These are phyloP conservation scores for Geoglossum cookeanum DNA, from an alignment of 2,329 filamentous ascomycete genomes.

Conservation along the genomic window DNA sequence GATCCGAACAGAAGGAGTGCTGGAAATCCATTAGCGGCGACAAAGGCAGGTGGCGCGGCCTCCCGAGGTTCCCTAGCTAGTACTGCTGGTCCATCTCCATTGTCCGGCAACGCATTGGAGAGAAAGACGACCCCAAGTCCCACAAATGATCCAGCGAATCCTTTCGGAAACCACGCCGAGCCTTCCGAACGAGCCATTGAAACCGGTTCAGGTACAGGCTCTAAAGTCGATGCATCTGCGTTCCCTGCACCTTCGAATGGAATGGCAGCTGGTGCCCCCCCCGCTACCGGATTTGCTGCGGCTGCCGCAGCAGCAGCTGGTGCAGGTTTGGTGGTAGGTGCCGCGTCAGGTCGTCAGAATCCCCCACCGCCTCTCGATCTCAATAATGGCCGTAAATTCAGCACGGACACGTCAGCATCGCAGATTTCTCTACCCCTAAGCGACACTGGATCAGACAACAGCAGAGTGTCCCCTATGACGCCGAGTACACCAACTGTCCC, in stretches of 20 bases:
- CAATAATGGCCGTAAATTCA: background rate
- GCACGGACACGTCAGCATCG: constrained; percentile 5
- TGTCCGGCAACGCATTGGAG: background rate
- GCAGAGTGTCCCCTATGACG: background rate
- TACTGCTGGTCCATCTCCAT: background rate
- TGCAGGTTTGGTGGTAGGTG: background rate
- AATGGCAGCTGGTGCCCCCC: background rate
- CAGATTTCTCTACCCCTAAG: constrained; percentile 11
- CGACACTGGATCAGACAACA: constrained; percentile 6
- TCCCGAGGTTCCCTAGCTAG: background rate
- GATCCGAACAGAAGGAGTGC: constrained; percentile 18
- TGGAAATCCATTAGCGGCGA: background rate
- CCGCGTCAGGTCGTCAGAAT: background rate
- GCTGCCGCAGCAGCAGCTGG: background rate
- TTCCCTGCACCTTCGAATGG: background rate
- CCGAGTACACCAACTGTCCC: constrained; percentile 8
- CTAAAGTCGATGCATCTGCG: background rate
- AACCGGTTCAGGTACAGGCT: background rate
- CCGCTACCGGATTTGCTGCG: background rate
- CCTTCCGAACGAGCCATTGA: constrained; percentile 13
- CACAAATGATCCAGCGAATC: constrained; percentile 40
- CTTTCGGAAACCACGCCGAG: constrained; percentile 47
- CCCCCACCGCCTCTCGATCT: background rate
- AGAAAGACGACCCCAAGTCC: constrained; percentile 12
- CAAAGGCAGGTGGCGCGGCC: background rate